A percentile compares a stretch with the other conserved stretches of the same genome.
Conservation (phyloP, 331 rosid species). For the Quercus lobata region DNA sequence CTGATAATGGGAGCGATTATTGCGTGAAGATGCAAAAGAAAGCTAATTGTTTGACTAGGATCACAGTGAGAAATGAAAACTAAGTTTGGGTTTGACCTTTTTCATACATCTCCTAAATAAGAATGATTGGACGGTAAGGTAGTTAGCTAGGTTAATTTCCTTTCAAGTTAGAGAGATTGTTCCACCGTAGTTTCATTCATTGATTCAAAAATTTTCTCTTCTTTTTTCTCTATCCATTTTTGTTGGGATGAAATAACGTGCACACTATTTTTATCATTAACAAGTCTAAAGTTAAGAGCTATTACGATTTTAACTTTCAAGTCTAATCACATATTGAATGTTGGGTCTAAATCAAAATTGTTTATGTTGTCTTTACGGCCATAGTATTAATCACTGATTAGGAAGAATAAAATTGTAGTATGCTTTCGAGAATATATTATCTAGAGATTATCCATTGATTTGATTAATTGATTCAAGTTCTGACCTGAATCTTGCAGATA, state of each 20-base stretch:
- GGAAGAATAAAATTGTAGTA: too few species aligned
- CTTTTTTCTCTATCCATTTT: too few species aligned
- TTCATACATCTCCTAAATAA: background rate
- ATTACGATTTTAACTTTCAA: background rate
- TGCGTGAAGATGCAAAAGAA: background rate
- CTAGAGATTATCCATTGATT: too few species aligned
- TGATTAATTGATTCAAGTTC: too few species aligned
- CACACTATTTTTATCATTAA: background rate
- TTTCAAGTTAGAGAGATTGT: conserved; percentile 10
- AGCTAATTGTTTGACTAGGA: background rate
- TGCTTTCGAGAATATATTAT: too few species aligned
- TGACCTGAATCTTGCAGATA: too few species aligned
- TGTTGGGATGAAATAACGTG: too few species aligned
- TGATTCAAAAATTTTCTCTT: background rate
- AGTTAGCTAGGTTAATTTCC: conserved; percentile 17
- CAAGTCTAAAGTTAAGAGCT: background rate
- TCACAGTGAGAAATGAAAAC: background rate
- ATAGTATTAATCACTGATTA: too few species aligned
- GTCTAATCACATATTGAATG: background rate
- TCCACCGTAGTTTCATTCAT: background rate
- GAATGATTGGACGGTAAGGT: conserved; percentile 24
- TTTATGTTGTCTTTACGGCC: too few species aligned
- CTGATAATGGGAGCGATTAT: background rate
- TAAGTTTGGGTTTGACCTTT: conserved; percentile 6
- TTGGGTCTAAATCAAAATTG: too few species aligned